These are phyloP conservation scores for Malus hybrid DNA, from an alignment of 331 rosid species.

Conservation along the genomic window DNA sequence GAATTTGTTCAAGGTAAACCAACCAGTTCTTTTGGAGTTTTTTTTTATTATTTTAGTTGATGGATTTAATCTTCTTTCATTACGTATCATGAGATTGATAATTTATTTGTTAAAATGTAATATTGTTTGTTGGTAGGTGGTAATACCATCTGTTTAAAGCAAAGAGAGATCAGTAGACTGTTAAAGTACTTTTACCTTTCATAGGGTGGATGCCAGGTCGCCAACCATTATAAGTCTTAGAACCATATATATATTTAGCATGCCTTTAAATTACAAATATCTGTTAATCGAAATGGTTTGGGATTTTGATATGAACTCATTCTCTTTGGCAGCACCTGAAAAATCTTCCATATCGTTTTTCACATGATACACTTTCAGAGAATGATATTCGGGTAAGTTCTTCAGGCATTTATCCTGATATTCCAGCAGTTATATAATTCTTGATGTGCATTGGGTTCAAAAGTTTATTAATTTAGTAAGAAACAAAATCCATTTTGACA, in stretches of 20 bases:
- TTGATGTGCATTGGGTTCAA: not conserved
- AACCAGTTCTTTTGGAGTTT: not conserved
- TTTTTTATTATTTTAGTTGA: not conserved
- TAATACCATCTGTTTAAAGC: not conserved
- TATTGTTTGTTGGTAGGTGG: not conserved
- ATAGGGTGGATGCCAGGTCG: not conserved
- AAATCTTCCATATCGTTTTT: slow-evolving; percentile 55
- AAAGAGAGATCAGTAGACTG: not conserved
- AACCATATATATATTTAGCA: not conserved
- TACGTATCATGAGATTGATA: not conserved
- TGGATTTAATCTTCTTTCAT: not conserved
- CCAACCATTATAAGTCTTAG: not conserved
- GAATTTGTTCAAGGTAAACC: slow-evolving; percentile 67
- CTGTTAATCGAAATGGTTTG: not conserved
- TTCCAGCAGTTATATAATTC: not conserved
- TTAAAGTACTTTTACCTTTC: not conserved
- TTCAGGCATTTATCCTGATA: not conserved
- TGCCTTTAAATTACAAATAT: not conserved
- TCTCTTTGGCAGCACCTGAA: slow-evolving; percentile 60
- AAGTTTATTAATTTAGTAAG: not conserved
- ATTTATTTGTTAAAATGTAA: not conserved
- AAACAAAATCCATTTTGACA: not conserved
- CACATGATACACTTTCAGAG: slow-evolving; percentile 57
- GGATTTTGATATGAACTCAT: slow-evolving; percentile 1
- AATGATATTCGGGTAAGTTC: slow-evolving; percentile 51